Evolutionary conservation across 495 filamentous ascomycete genomes (phyloP).

Genomic region (Bryoglossum gracile): DNA sequence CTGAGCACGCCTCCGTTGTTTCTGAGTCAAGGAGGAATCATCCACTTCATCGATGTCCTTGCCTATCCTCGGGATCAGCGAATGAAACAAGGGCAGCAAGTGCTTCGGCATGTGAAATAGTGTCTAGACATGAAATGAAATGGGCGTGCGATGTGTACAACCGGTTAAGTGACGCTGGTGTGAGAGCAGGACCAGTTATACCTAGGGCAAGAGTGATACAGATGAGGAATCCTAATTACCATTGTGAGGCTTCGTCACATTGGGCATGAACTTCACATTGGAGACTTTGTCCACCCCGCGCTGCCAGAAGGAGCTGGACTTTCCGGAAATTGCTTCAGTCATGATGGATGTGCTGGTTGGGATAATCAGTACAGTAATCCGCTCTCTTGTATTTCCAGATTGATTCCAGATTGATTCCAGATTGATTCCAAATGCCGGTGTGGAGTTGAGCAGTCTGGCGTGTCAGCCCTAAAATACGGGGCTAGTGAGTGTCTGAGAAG

Average conservation of each 20-base stretch:
- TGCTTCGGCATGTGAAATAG: neutral
- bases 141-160: neutral
- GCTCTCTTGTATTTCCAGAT: neutral
- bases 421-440: slow-evolving; percentile 5
- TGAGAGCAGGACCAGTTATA: neutral
- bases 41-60: slow-evolving; percentile 8
- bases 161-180: neutral
- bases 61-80: slow-evolving; percentile 8
- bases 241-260: slow-evolving; percentile 6
- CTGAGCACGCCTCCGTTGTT: slow-evolving; percentile 37
- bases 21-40: slow-evolving; percentile 21
- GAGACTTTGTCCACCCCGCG: slow-evolving; percentile 33
- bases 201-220: neutral
- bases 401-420: slow-evolving; percentile 2
- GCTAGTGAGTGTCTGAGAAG: neutral
- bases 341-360: neutral
- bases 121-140: neutral
- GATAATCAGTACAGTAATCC: too few species aligned
- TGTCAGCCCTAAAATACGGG: neutral
- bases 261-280: slow-evolving; percentile 23
- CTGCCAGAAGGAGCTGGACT: slow-evolving; percentile 12
- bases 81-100: neutral
- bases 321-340: slow-evolving; percentile 1
- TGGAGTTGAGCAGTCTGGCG: neutral
- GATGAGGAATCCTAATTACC: slow-evolving; percentile 13